Evolutionary conservation across 2,329 filamentous ascomycete species (phyloP).

Genomic region (Bimuria novae-zelandiae): DNA sequence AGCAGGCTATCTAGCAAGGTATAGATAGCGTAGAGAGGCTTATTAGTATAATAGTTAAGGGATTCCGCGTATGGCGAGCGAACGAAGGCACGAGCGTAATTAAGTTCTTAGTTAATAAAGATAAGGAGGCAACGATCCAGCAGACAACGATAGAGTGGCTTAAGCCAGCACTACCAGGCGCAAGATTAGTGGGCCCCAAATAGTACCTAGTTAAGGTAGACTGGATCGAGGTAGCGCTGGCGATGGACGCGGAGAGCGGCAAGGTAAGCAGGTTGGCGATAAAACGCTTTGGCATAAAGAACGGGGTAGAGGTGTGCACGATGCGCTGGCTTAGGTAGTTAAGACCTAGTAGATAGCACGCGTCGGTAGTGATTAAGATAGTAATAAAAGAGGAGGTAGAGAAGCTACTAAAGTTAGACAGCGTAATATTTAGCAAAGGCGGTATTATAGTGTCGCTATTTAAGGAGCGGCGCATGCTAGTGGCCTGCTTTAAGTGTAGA

Average conservation of each 20-base stretch:
- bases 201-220: too few species aligned
- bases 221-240: constrained; percentile 18
- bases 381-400: constrained; percentile 14
- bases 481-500: constrained; percentile 13
- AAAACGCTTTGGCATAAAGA: too few species aligned
- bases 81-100: constrained; percentile 17
- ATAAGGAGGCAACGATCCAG: too few species aligned
- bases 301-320: too few species aligned
- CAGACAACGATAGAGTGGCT: too few species aligned
- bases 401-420: constrained; percentile 17
- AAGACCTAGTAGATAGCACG: too few species aligned
- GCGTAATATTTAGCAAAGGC: constrained; percentile 13
- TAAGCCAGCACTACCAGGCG: too few species aligned
- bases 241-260: constrained; percentile 15
- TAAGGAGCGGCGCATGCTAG: constrained; percentile 13
- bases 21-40: constrained; percentile 14
- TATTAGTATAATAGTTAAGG: constrained; percentile 10
- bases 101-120: constrained; percentile 18
- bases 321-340: too few species aligned
- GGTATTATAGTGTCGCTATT: constrained; percentile 11
- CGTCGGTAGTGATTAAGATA: constrained; percentile 16
- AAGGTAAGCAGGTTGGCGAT: constrained; percentile 15
- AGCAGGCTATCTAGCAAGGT: constrained; percentile 14
- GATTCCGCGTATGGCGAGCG: constrained; percentile 12
- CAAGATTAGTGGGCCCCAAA: too few species aligned